Percentiles rank a stretch among this genome's conserved stretches.
Evolutionary conservation across 768 basidiomycete species (phyloP).

Genomic region (Tubosaeta sp.): DNA sequence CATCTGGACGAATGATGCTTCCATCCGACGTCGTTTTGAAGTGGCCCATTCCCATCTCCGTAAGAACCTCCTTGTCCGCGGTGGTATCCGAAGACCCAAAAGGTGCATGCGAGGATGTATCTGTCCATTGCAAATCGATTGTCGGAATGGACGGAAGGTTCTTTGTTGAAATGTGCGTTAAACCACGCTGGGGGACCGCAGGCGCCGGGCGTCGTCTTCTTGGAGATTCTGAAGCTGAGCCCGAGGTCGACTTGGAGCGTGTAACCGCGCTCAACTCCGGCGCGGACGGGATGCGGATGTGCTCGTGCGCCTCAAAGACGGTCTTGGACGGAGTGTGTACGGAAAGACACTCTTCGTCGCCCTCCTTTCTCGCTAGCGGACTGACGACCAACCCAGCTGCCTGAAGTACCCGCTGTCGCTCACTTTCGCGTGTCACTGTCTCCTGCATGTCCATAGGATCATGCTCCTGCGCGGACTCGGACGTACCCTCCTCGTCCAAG

Average conservation of each 20-base stretch:
- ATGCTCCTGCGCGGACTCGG: slow-evolving; percentile 2
- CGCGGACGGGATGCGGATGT: neutral
- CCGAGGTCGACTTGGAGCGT: slow-evolving; percentile 8
- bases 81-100: neutral
- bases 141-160: slow-evolving; percentile 54
- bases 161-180: slow-evolving; percentile 31
- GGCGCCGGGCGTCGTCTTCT: slow-evolving; percentile 27
- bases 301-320: neutral
- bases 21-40: slow-evolving; percentile 13
- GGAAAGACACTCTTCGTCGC: slow-evolving; percentile 3
- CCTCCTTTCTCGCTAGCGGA: slow-evolving; percentile 15
- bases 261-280: neutral
- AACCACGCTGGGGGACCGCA: slow-evolving; percentile 16
- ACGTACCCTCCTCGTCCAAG: slow-evolving; percentile 23
- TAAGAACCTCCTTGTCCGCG: neutral
- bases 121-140: slow-evolving; percentile 24
- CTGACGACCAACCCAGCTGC: slow-evolving; percentile 82
- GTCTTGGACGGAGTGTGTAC: slow-evolving; percentile 24
- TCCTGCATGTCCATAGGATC: slow-evolving; percentile 35
- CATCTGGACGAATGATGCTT: slow-evolving; percentile 47
- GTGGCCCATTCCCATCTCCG: neutral
- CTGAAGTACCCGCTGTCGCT: slow-evolving; percentile 79
- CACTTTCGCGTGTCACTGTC: slow-evolving; percentile 59
- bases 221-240: slow-evolving; percentile 14
- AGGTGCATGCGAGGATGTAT: neutral